Conservation (phyloP, 805 yeast species). For the Saccharomyces mikatae region DNA sequence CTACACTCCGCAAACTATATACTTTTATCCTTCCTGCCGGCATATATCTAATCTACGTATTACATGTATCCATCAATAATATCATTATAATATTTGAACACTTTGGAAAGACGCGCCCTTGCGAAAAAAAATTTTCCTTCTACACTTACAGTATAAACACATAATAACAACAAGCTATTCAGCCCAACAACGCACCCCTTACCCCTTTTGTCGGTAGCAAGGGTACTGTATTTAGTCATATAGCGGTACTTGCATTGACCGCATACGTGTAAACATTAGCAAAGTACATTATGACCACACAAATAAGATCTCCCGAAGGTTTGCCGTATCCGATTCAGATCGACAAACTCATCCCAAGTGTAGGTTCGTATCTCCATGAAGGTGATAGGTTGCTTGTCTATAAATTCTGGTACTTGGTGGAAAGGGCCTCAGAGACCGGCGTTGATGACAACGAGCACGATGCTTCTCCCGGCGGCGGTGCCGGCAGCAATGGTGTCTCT, state of each 20-base stretch:
- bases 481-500: conserved; percentile 1
- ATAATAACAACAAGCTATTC: background rate
- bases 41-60: background rate
- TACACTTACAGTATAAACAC: background rate
- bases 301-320: conserved; percentile 20
- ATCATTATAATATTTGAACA: background rate
- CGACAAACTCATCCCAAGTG: conserved; percentile 26
- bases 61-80: conserved; percentile 1
- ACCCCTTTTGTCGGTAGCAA: background rate
- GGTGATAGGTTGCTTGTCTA: conserved; percentile 35
- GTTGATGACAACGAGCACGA: conserved; percentile 13
- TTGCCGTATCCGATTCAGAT: conserved; percentile 36
- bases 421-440: conserved; percentile 23
- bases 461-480: conserved; percentile 5
- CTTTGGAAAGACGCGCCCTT: background rate
- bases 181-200: background rate
- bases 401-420: conserved; percentile 39
- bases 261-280: background rate
- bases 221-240: background rate
- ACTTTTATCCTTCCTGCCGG: background rate
- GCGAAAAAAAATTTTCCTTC: background rate
- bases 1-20: background rate
- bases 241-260: background rate
- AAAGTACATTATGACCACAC: conserved; percentile 15
- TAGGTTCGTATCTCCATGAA: conserved; percentile 31